Base-by-base conservation (phyloP, 2,329 filamentous ascomycete species). In the Pseudogymnoascus sp. region DNA sequence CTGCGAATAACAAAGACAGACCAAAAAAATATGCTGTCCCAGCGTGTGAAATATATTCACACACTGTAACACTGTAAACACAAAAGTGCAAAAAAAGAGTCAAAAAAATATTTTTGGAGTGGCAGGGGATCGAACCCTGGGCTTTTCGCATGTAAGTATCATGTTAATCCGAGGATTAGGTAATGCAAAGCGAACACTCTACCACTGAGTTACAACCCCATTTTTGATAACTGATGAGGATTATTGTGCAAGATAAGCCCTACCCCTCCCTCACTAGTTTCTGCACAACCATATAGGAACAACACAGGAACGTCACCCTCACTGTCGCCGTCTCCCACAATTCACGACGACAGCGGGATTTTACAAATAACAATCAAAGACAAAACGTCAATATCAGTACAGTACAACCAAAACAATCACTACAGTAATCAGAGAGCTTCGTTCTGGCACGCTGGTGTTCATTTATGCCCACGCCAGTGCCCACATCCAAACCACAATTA, bases 141-240 rank as follows among this genome's bases (percentile, higher is more conserved):
- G 59, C 59, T 42, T 60, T 60, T 60, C 59, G 38, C 59, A 60
- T 38, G 40, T 60, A 60, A 60, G 59, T 38, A 60, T 56, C 50
- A 56, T 56, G n/a, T 56, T 56, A 56, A 56, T 56, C 50, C 50
- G 50, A 56, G 1, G 50, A 56, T 56, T 56, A 56, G 35, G 38
- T 60, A 60, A 60, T 60, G 59, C 59, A 60, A 60, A 60, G 59
- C 59, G 59, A 60, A 60, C 59, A 42, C 59, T 60, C 59, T 60
- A 60, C 59, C 59, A 60, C 59, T 60, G 59, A 60, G 59, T 42
- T 60, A 60, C 59, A 60, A 42, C 59, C 59, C 59, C 59, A 21
- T 56, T 56, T 56, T 56, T 56, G 29, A 56, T 56, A 56, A n/a
- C 5, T 15, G 29, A 21, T 31, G 11, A 9, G 10, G n/a, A 2